Evolutionary conservation across 2,329 filamentous ascomycete species (phyloP).

Genomic region (Huntiella moniliformis): DNA sequence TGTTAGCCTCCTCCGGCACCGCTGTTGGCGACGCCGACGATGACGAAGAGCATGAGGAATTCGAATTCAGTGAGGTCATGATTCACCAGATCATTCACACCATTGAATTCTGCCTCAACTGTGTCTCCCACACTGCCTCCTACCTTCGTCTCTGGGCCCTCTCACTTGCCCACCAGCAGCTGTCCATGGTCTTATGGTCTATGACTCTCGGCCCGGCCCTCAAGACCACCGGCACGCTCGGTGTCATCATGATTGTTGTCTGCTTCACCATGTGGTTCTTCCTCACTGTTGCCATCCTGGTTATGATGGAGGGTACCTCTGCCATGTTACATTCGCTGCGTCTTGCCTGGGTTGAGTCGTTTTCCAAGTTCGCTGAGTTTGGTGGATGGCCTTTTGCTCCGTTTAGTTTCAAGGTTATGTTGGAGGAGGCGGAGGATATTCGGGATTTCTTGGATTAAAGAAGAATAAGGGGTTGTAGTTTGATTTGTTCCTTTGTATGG

Average conservation of each 20-base stretch:
- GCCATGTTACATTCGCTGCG: constrained; percentile 78
- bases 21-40: constrained; percentile 29
- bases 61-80: constrained; percentile 94
- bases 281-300: constrained; percentile 51
- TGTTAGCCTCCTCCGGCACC: constrained; percentile 59
- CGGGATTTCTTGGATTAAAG: constrained; percentile 33
- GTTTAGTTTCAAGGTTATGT: constrained; percentile 66
- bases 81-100: constrained; percentile 99
- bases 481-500: background rate
- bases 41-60: constrained; percentile 76
- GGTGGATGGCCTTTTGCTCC: constrained; percentile 73
- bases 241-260: constrained; percentile 63
- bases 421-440: constrained; percentile 61
- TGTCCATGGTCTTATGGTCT: constrained; percentile 85
- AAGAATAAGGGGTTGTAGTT: background rate
- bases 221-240: constrained; percentile 41
- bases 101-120: constrained; percentile 98
- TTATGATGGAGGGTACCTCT: constrained; percentile 89
- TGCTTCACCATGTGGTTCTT: constrained; percentile 83
- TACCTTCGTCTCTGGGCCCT: constrained; percentile 97
- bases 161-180: constrained; percentile 92
- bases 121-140: constrained; percentile 94
- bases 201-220: constrained; percentile 84
- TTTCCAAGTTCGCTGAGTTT: constrained; percentile 93
- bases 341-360: constrained; percentile 92